Percentiles rank a stretch among this genome's conserved stretches.
These are phyloP conservation scores for Marsdenia floribunda DNA, from an alignment of 257 asterid species.

Conservation along the genomic window DNA sequence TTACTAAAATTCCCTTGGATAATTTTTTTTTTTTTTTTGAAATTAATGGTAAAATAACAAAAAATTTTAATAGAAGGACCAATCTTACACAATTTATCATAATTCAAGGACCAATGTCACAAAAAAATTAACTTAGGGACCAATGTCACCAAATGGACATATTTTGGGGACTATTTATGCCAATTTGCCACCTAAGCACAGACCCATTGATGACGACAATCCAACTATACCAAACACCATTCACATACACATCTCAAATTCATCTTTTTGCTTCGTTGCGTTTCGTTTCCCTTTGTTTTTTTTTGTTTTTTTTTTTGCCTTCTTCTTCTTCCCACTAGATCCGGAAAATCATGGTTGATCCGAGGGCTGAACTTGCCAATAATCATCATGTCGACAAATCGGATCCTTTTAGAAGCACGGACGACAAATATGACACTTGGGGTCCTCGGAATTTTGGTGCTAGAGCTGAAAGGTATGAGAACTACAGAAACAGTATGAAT, in stretches of 20 bases:
- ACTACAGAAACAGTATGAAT: constrained; percentile 5
- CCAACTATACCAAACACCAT: not conserved
- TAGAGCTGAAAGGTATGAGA: constrained; percentile 11
- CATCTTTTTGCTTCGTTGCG: not conserved
- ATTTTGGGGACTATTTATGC: too few relatives aligned
- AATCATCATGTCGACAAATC: constrained; percentile 6
- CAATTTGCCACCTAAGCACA: not conserved
- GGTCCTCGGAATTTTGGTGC: constrained; percentile 14
- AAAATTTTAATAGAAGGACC: too few relatives aligned
- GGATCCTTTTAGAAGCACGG: constrained; percentile 17
- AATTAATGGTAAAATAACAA: too few relatives aligned
- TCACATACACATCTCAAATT: not conserved
- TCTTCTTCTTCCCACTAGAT: constrained; percentile 13
- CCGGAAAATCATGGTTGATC: constrained; percentile 43
- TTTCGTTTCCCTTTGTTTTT: too few relatives aligned
- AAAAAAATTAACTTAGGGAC: too few relatives aligned
- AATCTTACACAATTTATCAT: too few relatives aligned
- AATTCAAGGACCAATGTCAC: too few relatives aligned
- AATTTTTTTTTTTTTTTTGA: too few relatives aligned
- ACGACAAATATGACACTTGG: constrained; percentile 11
- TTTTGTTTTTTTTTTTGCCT: too few relatives aligned
- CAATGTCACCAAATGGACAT: too few relatives aligned
- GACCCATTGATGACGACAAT: not conserved
- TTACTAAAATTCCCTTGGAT: too few relatives aligned
- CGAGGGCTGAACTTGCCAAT: constrained; percentile 21